Percentiles rank a stretch among this genome's conserved stretches.
Conservation (phyloP, 208 protist genomes). For the Wallacemonas sp. region DNA sequence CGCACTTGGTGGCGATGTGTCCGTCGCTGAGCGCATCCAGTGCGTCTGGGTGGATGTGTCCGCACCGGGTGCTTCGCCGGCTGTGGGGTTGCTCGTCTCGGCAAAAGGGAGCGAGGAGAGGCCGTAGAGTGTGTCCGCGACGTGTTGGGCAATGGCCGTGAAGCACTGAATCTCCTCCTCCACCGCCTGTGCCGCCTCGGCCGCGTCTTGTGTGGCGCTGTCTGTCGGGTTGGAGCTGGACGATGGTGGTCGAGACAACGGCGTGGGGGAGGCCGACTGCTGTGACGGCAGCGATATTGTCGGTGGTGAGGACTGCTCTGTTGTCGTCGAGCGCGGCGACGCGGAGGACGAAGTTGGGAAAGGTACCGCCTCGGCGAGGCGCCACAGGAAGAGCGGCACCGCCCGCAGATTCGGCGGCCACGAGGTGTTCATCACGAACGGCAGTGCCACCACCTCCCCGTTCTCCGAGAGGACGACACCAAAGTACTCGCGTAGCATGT, state of each 20-base stretch:
- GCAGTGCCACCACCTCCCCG: constrained; percentile 46
- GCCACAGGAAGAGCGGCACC: constrained; percentile 65
- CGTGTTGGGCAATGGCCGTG: constrained; percentile 55
- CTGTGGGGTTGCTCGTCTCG: too few relatives aligned
- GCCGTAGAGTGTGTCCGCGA: constrained; percentile 74
- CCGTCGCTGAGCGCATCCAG: too few relatives aligned
- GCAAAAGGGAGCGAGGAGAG: background rate
- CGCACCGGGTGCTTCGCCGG: background rate
- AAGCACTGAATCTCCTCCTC: constrained; percentile 74
- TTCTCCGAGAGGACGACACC: constrained; percentile 50
- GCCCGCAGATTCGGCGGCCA: constrained; percentile 69
- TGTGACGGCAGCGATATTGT: too few relatives aligned
- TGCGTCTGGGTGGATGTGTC: too few relatives aligned
- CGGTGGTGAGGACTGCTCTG: too few relatives aligned
- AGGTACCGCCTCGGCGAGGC: constrained; percentile 61
- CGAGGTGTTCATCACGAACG: constrained; percentile 52
- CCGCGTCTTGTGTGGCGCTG: background rate
- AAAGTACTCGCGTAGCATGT: constrained; percentile 85
- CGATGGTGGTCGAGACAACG: too few relatives aligned
- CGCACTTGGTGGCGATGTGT: constrained; percentile 4
- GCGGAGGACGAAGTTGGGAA: constrained; percentile 24
- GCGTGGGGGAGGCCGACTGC: too few relatives aligned
- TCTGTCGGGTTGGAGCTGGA: too few relatives aligned
- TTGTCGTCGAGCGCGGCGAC: background rate
- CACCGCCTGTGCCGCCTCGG: constrained; percentile 26